These are phyloP conservation scores for Hypoxylon sp. DNA, from an alignment of 2,329 filamentous ascomycete genomes.

Conservation along the genomic window DNA sequence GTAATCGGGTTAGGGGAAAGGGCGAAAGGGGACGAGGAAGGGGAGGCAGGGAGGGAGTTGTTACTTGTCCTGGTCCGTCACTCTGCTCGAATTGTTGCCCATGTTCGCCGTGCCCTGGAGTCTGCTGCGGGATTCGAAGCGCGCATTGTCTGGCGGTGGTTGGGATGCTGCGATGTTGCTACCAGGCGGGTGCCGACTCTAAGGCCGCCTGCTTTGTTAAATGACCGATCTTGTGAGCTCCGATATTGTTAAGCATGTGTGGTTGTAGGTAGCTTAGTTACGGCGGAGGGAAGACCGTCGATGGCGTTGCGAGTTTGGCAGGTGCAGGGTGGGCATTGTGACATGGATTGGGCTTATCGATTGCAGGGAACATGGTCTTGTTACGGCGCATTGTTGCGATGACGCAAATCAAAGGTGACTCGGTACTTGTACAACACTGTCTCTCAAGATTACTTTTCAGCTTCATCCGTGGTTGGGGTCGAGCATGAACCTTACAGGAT, in stretches of 20 bases:
- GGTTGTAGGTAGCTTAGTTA: conserved; percentile 3
- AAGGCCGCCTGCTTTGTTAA: conserved; percentile 28
- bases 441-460: background rate
- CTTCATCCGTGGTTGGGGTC: background rate
- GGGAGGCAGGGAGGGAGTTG: conserved; percentile 4
- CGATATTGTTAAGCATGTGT: conserved; percentile 23
- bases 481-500: background rate
- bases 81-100: conserved; percentile 69
- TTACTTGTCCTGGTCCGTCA: conserved; percentile 84
- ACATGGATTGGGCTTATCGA: conserved; percentile 32
- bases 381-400: no score
- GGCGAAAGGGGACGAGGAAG: no score
- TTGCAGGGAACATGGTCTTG: conserved; percentile 13
- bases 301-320: conserved; percentile 25
- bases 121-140: conserved; percentile 45
- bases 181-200: conserved; percentile 4
- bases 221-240: conserved; percentile 12
- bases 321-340: conserved; percentile 25
- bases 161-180: conserved; percentile 4
- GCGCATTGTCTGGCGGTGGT: conserved; percentile 45
- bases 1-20: no score
- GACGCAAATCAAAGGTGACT: conserved; percentile 21
- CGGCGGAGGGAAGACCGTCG: background rate
- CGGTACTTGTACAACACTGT: no score
- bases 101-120: conserved; percentile 56